Evolutionary conservation across 2,329 filamentous ascomycete genomes (phyloP).

Genomic region (Remersonia thermophila): DNA sequence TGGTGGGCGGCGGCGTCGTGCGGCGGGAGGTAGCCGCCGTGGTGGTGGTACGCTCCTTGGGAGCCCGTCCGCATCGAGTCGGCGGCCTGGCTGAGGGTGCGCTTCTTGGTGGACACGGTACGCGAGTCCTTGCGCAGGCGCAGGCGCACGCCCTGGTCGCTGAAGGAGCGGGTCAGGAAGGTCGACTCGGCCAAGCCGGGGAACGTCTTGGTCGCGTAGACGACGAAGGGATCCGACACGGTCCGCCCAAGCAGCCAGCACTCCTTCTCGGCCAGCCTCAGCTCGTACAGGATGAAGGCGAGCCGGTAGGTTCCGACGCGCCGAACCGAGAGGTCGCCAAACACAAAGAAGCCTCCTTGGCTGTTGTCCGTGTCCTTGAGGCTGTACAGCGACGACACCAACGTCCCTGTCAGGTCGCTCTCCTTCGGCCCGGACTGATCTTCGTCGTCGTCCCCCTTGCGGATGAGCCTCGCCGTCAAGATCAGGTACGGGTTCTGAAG

Average conservation of each 20-base stretch:
- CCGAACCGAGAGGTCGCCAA: constrained; percentile 73
- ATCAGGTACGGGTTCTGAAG: constrained; percentile 45
- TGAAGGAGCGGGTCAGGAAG: constrained; percentile 66
- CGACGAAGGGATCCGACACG: constrained; percentile 57
- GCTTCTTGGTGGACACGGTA: constrained; percentile 37
- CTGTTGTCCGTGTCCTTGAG: constrained; percentile 66
- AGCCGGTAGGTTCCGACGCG: constrained; percentile 60
- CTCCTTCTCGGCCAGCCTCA: constrained; percentile 29
- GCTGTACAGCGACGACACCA: constrained; percentile 70
- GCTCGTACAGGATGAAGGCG: constrained; percentile 67
- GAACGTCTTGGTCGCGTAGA: constrained; percentile 54
- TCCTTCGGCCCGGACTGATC: constrained; percentile 33
- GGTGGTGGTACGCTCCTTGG: constrained; percentile 5
- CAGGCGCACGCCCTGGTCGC: constrained; percentile 75
- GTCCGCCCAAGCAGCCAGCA: constrained; percentile 28
- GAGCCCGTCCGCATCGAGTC: constrained; percentile 8
- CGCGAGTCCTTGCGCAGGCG: constrained; percentile 73
- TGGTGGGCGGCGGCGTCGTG: constrained; percentile 7
- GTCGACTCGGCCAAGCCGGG: constrained; percentile 74
- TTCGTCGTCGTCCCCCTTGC: constrained; percentile 26
- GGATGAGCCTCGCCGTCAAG: constrained; percentile 30
- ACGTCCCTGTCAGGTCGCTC: constrained; percentile 54
- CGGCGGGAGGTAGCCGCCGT: constrained; percentile 7
- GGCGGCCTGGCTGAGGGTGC: constrained; percentile 23
- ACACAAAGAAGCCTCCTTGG: constrained; percentile 83